Base-by-base conservation (phyloP, 1,139 yeast species). In the Pneumocystis carinii region DNA sequence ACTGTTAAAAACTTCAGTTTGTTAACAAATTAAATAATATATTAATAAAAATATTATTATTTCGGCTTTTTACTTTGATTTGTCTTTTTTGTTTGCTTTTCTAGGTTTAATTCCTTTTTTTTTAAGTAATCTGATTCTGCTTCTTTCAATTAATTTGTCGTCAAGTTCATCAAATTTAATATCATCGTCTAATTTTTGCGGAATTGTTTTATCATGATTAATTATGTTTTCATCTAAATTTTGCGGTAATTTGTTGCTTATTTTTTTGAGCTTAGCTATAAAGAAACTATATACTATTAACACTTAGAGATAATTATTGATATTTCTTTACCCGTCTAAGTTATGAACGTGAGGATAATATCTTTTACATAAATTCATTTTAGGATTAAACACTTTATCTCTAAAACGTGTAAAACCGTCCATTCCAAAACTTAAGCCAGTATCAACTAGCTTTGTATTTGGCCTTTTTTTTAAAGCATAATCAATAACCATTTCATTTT, bases 301-400 rank as follows among this genome's bases (percentile, higher is more conserved):
- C 14, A 48, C 10, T 24, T 48, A 48, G 10, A 48, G 14, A 41
- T 19, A 48, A 48, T 12, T 48, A 48, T 48, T 24, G 19, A 48
- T 24, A 48, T 10, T 19, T 48, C 24, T 12, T 48, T 5, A 48
- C 55, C 99, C 99, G 76, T 94, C 99, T 63, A 94, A 98, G 74
- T 94, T 94, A 74, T 92, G 92, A 39, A 96, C 90, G 75, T 94
- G 99, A 64, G 99, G 99, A 74, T 92, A 94, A 75, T 92, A 94
- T 75, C 99, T 84, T 77, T 96, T 85, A 1, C 98, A 90, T 70
- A 90, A 77, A 62, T 83, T 82, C 64, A 92, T 75, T 69, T 83
- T 83, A 62, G 88, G 82, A 72, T 87, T 85, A 79, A 90, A 94
- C 66, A 83, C 87, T 76, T 90, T 90, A 64, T 98, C 99, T 74